Evolutionary conservation across 2,329 filamentous ascomycete genomes (phyloP).

Genomic region (Phyllosticta paracitricarpa): DNA sequence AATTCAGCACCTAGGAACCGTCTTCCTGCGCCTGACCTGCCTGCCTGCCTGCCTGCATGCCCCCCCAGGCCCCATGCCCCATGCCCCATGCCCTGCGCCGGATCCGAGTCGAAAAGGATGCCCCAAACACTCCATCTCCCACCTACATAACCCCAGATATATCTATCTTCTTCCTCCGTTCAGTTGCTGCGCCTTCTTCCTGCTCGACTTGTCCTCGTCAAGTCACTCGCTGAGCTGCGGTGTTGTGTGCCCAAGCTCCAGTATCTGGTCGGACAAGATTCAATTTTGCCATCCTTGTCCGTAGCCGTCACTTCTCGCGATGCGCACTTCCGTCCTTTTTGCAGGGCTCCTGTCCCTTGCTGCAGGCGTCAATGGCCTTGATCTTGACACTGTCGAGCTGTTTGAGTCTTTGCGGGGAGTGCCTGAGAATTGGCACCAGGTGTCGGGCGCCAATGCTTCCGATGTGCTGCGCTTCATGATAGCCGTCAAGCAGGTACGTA

Average conservation of each 20-base stretch:
- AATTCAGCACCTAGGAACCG: not conserved
- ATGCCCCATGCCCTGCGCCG: not conserved
- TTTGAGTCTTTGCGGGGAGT: constrained; percentile 24
- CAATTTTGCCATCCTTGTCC: not conserved
- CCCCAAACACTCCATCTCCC: not conserved
- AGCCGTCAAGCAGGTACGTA: constrained; percentile 27
- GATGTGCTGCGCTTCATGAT: constrained; percentile 29
- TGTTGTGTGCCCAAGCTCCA: not conserved
- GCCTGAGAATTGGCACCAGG: constrained; percentile 27
- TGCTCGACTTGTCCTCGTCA: not conserved
- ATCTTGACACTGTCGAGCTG: constrained; percentile 17
- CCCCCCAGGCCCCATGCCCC: not conserved
- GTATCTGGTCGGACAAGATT: not conserved
- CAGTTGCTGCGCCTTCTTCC: not conserved
- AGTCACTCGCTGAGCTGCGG: not conserved
- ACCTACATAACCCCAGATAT: not conserved
- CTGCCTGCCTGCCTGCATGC: not conserved
- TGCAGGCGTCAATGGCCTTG: constrained; percentile 18
- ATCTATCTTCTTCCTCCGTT: not conserved
- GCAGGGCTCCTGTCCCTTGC: constrained; percentile 24
- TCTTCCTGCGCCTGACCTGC: not conserved
- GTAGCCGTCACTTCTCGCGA: constrained; percentile 7
- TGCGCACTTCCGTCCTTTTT: constrained; percentile 22
- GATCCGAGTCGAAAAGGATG: not conserved
- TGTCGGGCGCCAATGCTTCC: constrained; percentile 22